Percentiles rank a stretch among this genome's conserved stretches.
Evolutionary conservation across 805 yeast species (phyloP).

Genomic region (Lipomyces yamadae): DNA sequence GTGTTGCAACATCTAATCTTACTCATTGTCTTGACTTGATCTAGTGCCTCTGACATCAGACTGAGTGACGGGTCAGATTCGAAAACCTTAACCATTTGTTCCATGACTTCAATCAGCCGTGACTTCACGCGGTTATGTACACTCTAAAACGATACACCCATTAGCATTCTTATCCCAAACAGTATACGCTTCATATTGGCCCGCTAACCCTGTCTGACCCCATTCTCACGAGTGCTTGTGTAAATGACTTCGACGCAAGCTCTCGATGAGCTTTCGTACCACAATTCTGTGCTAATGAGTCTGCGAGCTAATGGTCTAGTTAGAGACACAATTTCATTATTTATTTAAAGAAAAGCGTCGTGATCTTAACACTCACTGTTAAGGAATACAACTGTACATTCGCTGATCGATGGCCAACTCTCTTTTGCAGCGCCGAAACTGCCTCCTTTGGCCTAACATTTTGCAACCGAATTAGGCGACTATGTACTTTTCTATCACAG

Average conservation of each 20-base stretch:
- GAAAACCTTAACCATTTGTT: conserved; percentile 68
- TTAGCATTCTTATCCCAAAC: background rate
- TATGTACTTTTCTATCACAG: background rate
- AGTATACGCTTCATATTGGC: background rate
- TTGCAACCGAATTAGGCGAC: background rate
- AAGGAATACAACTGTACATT: conserved; percentile 67
- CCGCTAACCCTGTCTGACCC: conserved; percentile 52
- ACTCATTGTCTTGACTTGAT: conserved; percentile 52
- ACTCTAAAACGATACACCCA: conserved; percentile 27
- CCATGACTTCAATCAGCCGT: conserved; percentile 67
- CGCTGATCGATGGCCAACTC: conserved; percentile 61
- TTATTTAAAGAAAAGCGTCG: background rate
- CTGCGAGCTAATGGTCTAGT: conserved; percentile 45
- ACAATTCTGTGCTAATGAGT: conserved; percentile 75
- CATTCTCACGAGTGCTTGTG: conserved; percentile 54
- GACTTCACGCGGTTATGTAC: conserved; percentile 72
- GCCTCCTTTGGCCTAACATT: conserved; percentile 50
- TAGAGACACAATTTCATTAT: background rate
- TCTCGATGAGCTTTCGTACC: conserved; percentile 70
- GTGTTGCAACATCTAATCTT: conserved; percentile 2
- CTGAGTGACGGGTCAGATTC: conserved; percentile 74
- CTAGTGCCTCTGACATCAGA: conserved; percentile 68
- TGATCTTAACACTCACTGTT: conserved; percentile 38
- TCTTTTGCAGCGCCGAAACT: conserved; percentile 53
- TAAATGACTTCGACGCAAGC: conserved; percentile 62